Conservation (phyloP, 495 filamentous ascomycete genomes). For the Tuber magnatum region DNA sequence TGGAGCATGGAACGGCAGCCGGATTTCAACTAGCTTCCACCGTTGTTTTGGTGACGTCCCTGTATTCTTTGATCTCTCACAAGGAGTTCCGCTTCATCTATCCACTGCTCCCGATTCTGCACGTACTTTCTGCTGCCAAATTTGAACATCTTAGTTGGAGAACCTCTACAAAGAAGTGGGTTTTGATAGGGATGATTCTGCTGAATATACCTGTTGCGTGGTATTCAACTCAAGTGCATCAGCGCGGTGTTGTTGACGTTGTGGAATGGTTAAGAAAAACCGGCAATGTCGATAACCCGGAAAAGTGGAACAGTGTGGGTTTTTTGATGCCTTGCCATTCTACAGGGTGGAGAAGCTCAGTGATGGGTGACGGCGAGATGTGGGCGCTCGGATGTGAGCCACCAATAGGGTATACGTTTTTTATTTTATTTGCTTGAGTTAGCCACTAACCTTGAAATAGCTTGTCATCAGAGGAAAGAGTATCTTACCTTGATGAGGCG, state of each 20-base stretch:
- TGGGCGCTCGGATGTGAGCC: slow-evolving; percentile 91
- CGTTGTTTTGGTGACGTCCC: slow-evolving; percentile 52
- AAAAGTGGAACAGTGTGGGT: slow-evolving; percentile 60
- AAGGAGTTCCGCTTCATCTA: slow-evolving; percentile 98
- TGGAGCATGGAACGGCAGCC: slow-evolving; percentile 14
- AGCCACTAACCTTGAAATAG: slow-evolving; percentile 42
- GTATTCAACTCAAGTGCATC: slow-evolving; percentile 70
- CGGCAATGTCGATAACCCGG: slow-evolving; percentile 35
- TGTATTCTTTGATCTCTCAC: slow-evolving; percentile 76
- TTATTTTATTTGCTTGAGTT: background rate
- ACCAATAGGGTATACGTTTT: slow-evolving; percentile 50
- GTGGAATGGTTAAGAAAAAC: slow-evolving; percentile 59
- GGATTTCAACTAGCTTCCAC: slow-evolving; percentile 55
- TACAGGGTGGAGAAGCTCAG: slow-evolving; percentile 88
- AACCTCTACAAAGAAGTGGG: slow-evolving; percentile 19
- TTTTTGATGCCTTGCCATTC: slow-evolving; percentile 98
- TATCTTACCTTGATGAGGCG: slow-evolving; percentile 73
- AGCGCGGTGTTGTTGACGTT: slow-evolving; percentile 66
- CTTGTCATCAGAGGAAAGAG: slow-evolving; percentile 51
- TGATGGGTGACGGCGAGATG: slow-evolving; percentile 62
- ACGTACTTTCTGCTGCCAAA: slow-evolving; percentile 62
- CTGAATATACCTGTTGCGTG: slow-evolving; percentile 63
- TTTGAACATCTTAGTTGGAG: slow-evolving; percentile 26
- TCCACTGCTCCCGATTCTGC: slow-evolving; percentile 77
- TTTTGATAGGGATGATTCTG: slow-evolving; percentile 46